These are phyloP conservation scores for Viola pubescens DNA, from an alignment of 441 rosid genomes.

Conservation along the genomic window DNA sequence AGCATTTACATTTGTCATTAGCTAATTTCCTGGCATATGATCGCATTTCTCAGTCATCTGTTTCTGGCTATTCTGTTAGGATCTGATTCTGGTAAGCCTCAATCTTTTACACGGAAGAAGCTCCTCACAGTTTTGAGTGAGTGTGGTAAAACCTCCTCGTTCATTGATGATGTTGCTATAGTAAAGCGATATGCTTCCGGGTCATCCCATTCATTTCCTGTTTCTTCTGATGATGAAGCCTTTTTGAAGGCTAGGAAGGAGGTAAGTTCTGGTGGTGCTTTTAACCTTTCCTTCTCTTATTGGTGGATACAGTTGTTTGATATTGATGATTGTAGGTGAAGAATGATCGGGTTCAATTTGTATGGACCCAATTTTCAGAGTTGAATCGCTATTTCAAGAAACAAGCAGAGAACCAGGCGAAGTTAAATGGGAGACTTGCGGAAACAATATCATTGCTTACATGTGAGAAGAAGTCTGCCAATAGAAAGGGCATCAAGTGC, in stretches of 20 bases:
- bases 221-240: constrained; percentile 77
- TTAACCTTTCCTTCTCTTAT: constrained; percentile 9
- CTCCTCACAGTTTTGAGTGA: constrained; percentile 66
- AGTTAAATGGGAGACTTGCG: constrained; percentile 60
- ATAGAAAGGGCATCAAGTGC: constrained; percentile 35
- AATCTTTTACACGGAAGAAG: constrained; percentile 50
- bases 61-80: constrained; percentile 38
- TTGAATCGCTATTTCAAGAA: constrained; percentile 55
- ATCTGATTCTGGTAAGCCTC: constrained; percentile 85
- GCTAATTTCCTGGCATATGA: constrained; percentile 12
- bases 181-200: constrained; percentile 71
- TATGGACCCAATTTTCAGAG: constrained; percentile 91
- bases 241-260: constrained; percentile 69
- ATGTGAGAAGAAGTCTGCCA: constrained; percentile 42
- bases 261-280: constrained; percentile 31
- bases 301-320: constrained; percentile 1
- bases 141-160: constrained; percentile 57
- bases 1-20: constrained; percentile 5
- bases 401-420: constrained; percentile 55
- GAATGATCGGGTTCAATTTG: constrained; percentile 58
- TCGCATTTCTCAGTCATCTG: constrained; percentile 9
- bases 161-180: constrained; percentile 57
- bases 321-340: constrained; percentile 43
- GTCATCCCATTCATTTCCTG: constrained; percentile 71
- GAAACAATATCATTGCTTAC: constrained; percentile 75